These are phyloP conservation scores for Cyamopsis tetragonoloba DNA, from an alignment of 306 rosid species.

Conservation along the genomic window DNA sequence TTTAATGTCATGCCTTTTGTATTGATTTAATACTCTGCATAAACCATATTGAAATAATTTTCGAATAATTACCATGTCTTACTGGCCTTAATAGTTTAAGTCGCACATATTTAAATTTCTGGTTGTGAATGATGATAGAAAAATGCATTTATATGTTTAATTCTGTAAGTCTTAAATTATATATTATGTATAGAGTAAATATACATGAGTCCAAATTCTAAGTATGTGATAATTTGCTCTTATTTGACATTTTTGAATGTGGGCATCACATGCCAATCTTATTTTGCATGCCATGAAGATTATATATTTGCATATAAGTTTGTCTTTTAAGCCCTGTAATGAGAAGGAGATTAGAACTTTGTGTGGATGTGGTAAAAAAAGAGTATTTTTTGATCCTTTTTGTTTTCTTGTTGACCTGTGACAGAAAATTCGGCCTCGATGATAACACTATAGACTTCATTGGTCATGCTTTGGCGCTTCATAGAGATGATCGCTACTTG, in stretches of 20 bases:
- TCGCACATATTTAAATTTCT: neutral
- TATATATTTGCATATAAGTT: neutral
- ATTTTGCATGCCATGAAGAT: neutral
- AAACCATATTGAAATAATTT: neutral
- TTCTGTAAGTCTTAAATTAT: neutral
- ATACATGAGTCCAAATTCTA: neutral
- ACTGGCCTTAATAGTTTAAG: neutral
- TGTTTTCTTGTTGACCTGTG: conserved; percentile 29
- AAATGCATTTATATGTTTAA: neutral
- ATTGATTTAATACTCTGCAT: conserved; percentile 3
- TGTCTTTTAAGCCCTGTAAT: neutral
- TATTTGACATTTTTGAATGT: neutral
- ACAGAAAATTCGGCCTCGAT: conserved; percentile 94
- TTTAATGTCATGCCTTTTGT: too few species aligned
- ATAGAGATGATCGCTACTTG: conserved; percentile 87
- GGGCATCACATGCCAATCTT: neutral
- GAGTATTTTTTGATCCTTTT: conserved; percentile 8
- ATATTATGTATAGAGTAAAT: neutral
- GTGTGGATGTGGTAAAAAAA: neutral
- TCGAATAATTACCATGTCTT: neutral
- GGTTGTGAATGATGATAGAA: too few species aligned
- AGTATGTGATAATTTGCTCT: neutral
- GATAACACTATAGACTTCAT: conserved; percentile 88
- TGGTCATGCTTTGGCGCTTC: conserved; percentile 98
- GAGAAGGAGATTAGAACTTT: conserved; percentile 1